Evolutionary conservation across 108 stramenopile species (phyloP).

Genomic region (Fragilariopsis cylindrus): DNA sequence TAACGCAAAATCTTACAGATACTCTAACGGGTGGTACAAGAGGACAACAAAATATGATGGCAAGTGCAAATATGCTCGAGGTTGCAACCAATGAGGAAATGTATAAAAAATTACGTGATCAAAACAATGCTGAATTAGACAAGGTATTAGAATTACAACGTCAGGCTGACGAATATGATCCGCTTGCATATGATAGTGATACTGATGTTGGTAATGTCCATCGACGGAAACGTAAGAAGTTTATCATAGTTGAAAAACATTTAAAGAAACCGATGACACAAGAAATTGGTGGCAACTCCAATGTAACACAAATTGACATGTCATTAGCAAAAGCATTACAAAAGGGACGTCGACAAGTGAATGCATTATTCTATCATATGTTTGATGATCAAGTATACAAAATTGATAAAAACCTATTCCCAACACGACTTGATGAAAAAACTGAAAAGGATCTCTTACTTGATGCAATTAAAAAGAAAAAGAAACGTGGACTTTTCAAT

Average conservation of each 20-base stretch:
- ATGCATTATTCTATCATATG: conserved; percentile 38
- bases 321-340: conserved; percentile 25
- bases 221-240: conserved; percentile 24
- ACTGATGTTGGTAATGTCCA: conserved; percentile 41
- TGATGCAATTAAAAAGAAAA: conserved; percentile 14
- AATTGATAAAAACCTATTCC: conserved; percentile 32
- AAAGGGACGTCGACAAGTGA: conserved; percentile 32
- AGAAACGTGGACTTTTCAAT: conserved; percentile 20
- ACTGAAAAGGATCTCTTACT: conserved; percentile 20
- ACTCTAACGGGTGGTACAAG: not conserved
- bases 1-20: conserved; percentile 1
- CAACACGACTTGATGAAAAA: conserved; percentile 19
- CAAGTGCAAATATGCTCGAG: conserved; percentile 9
- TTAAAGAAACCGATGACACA: conserved; percentile 33
- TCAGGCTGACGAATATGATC: conserved; percentile 20
- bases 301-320: conserved; percentile 7
- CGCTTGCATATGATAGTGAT: conserved; percentile 36
- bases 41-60: not conserved
- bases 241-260: conserved; percentile 32
- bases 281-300: conserved; percentile 16
- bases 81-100: conserved; percentile 28
- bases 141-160: conserved; percentile 28
- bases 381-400: conserved; percentile 50
- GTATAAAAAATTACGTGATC: conserved; percentile 16
- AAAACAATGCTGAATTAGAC: conserved; percentile 30